Percentiles rank a stretch among this genome's conserved stretches.
Conservation (phyloP, 352 stramenopile species). For the Globisporangium sylvaticum region DNA sequence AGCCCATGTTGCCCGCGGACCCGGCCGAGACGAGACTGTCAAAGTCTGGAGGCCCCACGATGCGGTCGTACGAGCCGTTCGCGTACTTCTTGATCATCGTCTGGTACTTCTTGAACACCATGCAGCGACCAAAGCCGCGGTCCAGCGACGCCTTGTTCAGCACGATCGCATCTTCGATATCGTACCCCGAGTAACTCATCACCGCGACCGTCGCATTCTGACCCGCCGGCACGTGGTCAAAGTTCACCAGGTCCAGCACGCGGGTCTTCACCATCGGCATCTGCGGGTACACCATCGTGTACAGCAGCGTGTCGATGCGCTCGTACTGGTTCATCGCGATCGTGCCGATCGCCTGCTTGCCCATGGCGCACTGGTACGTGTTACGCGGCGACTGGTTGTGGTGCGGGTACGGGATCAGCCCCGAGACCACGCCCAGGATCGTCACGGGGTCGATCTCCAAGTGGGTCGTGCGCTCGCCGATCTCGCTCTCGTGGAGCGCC, state of each 20-base stretch:
- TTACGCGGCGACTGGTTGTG: slow-evolving; percentile 99
- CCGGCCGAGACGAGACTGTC: slow-evolving; percentile 62
- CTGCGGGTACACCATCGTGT: slow-evolving; percentile 99
- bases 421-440: slow-evolving; percentile 97
- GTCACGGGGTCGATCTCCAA: slow-evolving; percentile 99
- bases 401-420: slow-evolving; percentile 98
- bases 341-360: slow-evolving; percentile 99
- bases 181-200: slow-evolving; percentile 99
- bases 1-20: slow-evolving; percentile 40
- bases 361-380: slow-evolving; percentile 99
- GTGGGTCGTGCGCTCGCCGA: slow-evolving; percentile 93
- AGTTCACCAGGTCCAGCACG: slow-evolving; percentile 98
- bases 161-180: slow-evolving; percentile 99
- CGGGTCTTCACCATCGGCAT: slow-evolving; percentile 99
- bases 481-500: slow-evolving; percentile 92
- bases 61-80: slow-evolving; percentile 95
- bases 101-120: slow-evolving; percentile 98
- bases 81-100: slow-evolving; percentile 96
- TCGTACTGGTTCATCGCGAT: slow-evolving; percentile 99
- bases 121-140: slow-evolving; percentile 97
- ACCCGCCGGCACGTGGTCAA: slow-evolving; percentile 96
- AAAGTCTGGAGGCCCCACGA: slow-evolving; percentile 90
- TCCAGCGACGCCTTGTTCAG: slow-evolving; percentile 97
- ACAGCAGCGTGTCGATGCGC: slow-evolving; percentile 98
- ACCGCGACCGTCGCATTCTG: slow-evolving; percentile 99